A percentile compares a stretch with the other conserved stretches of the same genome.
phyloP scores from a whole-genome alignment of 139 green algal genomes.

The Deuterostichococcus epilithicus region DNA sequence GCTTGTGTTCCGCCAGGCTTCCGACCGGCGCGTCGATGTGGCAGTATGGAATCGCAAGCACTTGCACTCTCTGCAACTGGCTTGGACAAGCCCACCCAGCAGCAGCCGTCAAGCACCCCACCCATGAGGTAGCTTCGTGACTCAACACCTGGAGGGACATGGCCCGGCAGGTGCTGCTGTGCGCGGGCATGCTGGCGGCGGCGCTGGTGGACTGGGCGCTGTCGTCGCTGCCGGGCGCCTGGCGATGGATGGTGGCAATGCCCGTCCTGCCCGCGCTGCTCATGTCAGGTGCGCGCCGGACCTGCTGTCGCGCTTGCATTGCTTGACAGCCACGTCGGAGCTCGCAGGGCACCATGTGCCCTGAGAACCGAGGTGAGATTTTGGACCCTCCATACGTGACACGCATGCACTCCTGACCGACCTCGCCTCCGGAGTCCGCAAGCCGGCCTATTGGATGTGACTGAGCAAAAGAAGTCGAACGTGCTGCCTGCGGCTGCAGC shows the following conservation, averaged over 20 bases:
- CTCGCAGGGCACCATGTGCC: no score
- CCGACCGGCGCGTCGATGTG: slow-evolving; percentile 61
- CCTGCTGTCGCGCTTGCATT: no score
- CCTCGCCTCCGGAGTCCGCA: background rate
- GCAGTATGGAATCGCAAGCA: no score
- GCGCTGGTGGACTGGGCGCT: slow-evolving; percentile 58
- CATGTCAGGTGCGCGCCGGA: slow-evolving; percentile 19
- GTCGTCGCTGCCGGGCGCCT: slow-evolving; percentile 32
- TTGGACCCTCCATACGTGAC: no score
- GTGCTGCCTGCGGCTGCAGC: slow-evolving; percentile 11
- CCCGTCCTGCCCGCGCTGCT: slow-evolving; percentile 44
- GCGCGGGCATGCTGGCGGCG: slow-evolving; percentile 67
- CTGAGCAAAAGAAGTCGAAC: no score
- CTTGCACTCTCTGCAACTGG: no score
- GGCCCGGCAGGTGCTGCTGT: slow-evolving; percentile 77
- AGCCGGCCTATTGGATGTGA: no score
- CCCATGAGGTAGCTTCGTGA: no score
- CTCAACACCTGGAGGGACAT: no score
- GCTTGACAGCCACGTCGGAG: no score
- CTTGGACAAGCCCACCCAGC: no score
- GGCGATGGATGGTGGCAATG: slow-evolving; percentile 69
- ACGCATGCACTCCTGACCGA: slow-evolving; percentile 12
- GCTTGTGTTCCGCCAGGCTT: slow-evolving; percentile 1
- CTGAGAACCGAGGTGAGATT: background rate
- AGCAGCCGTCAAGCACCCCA: no score